phyloP scores from a whole-genome alignment of 768 basidiomycete genomes.

The Clitopilus hobsonii region DNA sequence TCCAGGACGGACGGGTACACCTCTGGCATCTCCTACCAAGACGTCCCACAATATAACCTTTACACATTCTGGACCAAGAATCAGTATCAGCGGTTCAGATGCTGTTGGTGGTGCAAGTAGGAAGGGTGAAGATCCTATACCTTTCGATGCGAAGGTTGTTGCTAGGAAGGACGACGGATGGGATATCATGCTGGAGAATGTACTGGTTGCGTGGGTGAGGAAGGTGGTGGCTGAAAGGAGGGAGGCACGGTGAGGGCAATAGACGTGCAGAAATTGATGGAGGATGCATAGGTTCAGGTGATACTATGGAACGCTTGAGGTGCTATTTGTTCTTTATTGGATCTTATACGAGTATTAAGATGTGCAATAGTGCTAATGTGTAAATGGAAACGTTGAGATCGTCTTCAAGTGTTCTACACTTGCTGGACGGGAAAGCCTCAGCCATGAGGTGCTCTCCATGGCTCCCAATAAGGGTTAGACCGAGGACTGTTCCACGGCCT shows the following conservation, averaged over 20 bases:
- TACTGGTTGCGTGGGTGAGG: constrained; percentile 61
- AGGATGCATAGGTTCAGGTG: not conserved
- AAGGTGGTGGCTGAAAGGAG: constrained; percentile 66
- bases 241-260: constrained; percentile 15
- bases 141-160: constrained; percentile 71
- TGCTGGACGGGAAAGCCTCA: too few relatives aligned
- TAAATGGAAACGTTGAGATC: too few relatives aligned
- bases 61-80: constrained; percentile 4
- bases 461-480: too few relatives aligned
- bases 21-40: constrained; percentile 25
- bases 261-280: not conserved
- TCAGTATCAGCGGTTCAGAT: not conserved
- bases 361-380: not conserved
- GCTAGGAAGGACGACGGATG: constrained; percentile 75
- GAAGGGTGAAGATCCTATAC: constrained; percentile 37
- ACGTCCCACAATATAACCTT: constrained; percentile 31
- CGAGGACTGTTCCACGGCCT: too few relatives aligned
- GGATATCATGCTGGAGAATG: constrained; percentile 71
- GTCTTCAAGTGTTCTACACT: too few relatives aligned
- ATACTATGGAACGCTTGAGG: not conserved
- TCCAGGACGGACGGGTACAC: constrained; percentile 13
- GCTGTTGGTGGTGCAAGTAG: constrained; percentile 15
- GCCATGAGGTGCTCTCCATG: too few relatives aligned
- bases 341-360: not conserved
- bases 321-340: not conserved